Conservation (phyloP, 2,329 filamentous ascomycete species). For the Nemania bipapillata region DNA sequence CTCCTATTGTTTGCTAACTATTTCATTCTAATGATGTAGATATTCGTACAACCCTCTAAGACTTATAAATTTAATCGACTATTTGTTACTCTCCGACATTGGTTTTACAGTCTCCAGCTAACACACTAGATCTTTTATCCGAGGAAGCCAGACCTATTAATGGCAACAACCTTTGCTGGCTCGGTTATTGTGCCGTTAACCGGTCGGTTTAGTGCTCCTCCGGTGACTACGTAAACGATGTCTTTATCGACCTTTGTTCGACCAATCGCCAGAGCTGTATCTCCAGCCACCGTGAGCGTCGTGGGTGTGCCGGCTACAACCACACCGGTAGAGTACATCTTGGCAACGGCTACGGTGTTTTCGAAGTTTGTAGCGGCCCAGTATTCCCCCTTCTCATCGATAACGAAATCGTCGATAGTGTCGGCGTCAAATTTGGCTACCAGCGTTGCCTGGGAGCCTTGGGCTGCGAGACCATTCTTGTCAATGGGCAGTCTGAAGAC, state of each 20-base stretch:
- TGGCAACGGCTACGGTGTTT: slow-evolving; percentile 22
- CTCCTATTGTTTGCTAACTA: too few species aligned
- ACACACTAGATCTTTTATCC: background rate
- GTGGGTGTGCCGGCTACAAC: slow-evolving; percentile 26
- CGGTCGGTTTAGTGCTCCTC: slow-evolving; percentile 34
- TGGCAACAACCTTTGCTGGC: slow-evolving; percentile 43
- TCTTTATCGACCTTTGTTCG: slow-evolving; percentile 32
- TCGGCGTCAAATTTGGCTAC: slow-evolving; percentile 16
- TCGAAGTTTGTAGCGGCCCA: slow-evolving; percentile 26
- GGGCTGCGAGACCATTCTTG: slow-evolving; percentile 10
- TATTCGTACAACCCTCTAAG: too few species aligned
- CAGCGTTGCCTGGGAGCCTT: slow-evolving; percentile 15
- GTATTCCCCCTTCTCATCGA: slow-evolving; percentile 19
- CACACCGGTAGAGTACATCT: background rate
- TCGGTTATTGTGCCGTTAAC: slow-evolving; percentile 43
- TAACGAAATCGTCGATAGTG: slow-evolving; percentile 28
- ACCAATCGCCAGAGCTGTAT: slow-evolving; percentile 40
- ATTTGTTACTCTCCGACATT: too few species aligned
- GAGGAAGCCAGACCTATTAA: slow-evolving; percentile 36
- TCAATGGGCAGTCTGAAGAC: slow-evolving; percentile 27
- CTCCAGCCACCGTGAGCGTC: slow-evolving; percentile 38
- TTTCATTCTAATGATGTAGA: too few species aligned
- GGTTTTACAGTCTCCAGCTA: background rate
- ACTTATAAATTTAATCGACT: too few species aligned
- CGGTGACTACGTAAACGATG: slow-evolving; percentile 42